phyloP scores from a whole-genome alignment of 2,329 filamentous ascomycete species.

The Hypoxylon sp. region DNA sequence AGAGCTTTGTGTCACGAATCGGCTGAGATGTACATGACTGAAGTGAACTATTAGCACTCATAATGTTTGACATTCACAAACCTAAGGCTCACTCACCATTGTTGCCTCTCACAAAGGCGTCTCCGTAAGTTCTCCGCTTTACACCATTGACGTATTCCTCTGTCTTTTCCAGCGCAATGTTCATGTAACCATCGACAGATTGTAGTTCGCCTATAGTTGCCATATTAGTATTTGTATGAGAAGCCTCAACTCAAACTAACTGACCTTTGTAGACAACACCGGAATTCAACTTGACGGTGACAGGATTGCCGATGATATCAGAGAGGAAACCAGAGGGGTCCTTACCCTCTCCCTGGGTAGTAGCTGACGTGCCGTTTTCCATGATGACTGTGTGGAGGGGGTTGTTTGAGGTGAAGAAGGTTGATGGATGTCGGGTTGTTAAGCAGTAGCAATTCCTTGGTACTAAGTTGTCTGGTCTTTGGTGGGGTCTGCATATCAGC shows the following conservation, averaged over 20 bases:
- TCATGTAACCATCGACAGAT: conserved; percentile 99
- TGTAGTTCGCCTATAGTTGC: conserved; percentile 83
- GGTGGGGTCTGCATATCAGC: conserved; percentile 4
- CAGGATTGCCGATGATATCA: conserved; percentile 93
- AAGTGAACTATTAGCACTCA: conserved; percentile 39
- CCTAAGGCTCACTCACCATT: conserved; percentile 75
- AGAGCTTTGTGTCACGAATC: conserved; percentile 62
- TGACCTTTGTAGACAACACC: conserved; percentile 96
- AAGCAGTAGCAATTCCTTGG: conserved; percentile 5
- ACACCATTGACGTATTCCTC: conserved; percentile 91
- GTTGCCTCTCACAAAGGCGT: conserved; percentile 96
- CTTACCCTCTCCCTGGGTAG: conserved; percentile 78
- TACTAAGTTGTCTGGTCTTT: neutral
- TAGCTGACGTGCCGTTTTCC: conserved; percentile 77
- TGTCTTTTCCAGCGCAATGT: conserved; percentile 97
- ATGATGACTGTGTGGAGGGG: conserved; percentile 61
- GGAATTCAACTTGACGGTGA: conserved; percentile 98
- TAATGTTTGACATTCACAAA: conserved; percentile 5
- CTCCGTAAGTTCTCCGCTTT: conserved; percentile 86
- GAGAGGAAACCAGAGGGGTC: conserved; percentile 94
- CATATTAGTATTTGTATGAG: conserved; percentile 38
- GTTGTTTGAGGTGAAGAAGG: neutral
- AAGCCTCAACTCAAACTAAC: conserved; percentile 42
- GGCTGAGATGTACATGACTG: conserved; percentile 80
- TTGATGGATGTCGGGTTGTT: conserved; percentile 10